These are phyloP conservation scores for Fusarium nematophilum DNA, from an alignment of 2,329 filamentous ascomycete genomes.

Conservation along the genomic window DNA sequence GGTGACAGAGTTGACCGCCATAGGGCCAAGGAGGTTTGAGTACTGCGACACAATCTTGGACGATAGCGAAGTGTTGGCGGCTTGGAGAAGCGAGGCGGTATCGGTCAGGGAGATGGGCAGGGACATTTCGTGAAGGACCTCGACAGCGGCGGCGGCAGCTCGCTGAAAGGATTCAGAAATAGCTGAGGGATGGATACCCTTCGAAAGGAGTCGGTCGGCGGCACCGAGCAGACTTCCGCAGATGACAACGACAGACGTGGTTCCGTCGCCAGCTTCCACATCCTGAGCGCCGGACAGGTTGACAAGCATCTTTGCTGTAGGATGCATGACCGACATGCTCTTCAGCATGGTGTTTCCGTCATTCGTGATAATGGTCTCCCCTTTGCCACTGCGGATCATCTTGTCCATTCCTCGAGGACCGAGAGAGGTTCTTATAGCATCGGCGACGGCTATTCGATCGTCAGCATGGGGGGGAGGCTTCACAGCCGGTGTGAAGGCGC, in stretches of 20 bases:
- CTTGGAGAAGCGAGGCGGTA: constrained; percentile 90
- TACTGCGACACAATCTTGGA: constrained; percentile 99
- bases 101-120: constrained; percentile 91
- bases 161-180: constrained; percentile 98
- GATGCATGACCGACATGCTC: constrained; percentile 99
- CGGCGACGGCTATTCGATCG: constrained; percentile 79
- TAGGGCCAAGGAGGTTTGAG: constrained; percentile 92
- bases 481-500: constrained; percentile 4
- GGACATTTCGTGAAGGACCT: constrained; percentile 94
- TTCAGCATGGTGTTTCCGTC: constrained; percentile 99
- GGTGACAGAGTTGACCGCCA: constrained; percentile 96
- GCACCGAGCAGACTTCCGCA: constrained; percentile 94
- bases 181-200: constrained; percentile 96
- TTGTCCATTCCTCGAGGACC: constrained; percentile 99
- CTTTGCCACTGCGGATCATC: constrained; percentile 98
- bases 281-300: constrained; percentile 97
- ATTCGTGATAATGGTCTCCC: constrained; percentile 99
- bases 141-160: constrained; percentile 87
- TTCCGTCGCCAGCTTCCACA: constrained; percentile 97
- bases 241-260: constrained; percentile 97
- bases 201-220: constrained; percentile 88
- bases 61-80: constrained; percentile 94
- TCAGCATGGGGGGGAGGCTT: constrained; percentile 25
- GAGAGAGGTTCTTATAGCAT: constrained; percentile 96
- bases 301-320: constrained; percentile 99